These are phyloP conservation scores for Dissoconium aciculare DNA, from an alignment of 2,329 filamentous ascomycete genomes.

Conservation along the genomic window DNA sequence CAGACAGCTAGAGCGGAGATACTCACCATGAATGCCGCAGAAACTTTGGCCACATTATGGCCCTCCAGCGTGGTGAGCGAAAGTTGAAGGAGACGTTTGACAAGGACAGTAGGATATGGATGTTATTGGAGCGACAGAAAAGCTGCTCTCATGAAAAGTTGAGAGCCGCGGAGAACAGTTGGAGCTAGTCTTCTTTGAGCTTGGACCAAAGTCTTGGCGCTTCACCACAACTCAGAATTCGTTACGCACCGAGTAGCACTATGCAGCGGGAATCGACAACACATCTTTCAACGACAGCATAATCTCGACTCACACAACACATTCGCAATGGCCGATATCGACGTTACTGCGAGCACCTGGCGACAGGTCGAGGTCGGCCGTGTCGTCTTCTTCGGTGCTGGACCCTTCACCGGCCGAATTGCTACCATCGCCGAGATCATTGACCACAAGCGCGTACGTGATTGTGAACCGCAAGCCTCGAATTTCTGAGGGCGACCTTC, in stretches of 20 bases:
- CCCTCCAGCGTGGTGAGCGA: too few species aligned
- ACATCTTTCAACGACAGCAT: too few species aligned
- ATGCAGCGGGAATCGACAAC: not conserved
- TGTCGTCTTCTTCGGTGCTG: slow-evolving; percentile 78
- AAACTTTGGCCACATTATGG: too few species aligned
- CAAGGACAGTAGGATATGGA: too few species aligned
- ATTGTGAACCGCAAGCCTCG: too few species aligned
- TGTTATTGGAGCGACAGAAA: too few species aligned
- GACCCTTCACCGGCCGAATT: slow-evolving; percentile 70
- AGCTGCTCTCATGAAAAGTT: too few species aligned
- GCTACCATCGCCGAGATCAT: slow-evolving; percentile 97
- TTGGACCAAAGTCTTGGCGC: slow-evolving; percentile 1
- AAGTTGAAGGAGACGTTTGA: too few species aligned
- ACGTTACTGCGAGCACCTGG: slow-evolving; percentile 47
- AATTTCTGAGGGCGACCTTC: too few species aligned
- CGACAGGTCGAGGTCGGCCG: slow-evolving; percentile 98
- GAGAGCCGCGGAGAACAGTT: too few species aligned
- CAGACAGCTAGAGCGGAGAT: too few species aligned
- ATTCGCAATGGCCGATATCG: slow-evolving; percentile 14
- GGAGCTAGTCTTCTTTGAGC: not conserved
- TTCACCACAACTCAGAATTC: slow-evolving; percentile 1
- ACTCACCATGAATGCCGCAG: too few species aligned
- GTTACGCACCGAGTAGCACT: not conserved
- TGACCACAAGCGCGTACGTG: slow-evolving; percentile 98
- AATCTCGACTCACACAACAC: slow-evolving; percentile 4